These are phyloP conservation scores for Lentinula boryana DNA, from an alignment of 768 basidiomycete species.

Conservation along the genomic window DNA sequence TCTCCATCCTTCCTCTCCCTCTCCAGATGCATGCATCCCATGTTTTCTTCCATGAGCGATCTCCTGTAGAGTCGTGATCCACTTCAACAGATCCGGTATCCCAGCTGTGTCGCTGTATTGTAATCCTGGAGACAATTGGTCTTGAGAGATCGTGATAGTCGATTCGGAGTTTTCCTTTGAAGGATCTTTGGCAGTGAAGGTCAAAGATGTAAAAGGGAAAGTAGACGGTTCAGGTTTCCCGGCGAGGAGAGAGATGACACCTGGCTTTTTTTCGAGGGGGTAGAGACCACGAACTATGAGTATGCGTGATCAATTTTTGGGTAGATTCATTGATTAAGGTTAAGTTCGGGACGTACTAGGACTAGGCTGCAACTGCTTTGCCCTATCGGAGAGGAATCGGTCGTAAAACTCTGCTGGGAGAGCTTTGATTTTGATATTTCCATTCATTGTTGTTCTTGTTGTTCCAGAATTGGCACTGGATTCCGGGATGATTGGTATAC, in stretches of 20 bases:
- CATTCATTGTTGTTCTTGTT: neutral
- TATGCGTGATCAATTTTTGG: slow-evolving; percentile 2
- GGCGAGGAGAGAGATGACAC: slow-evolving; percentile 66
- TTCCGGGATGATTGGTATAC: neutral
- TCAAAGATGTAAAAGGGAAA: slow-evolving; percentile 85
- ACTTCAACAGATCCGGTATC: slow-evolving; percentile 53
- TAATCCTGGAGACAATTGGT: slow-evolving; percentile 59
- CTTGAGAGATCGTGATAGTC: slow-evolving; percentile 46
- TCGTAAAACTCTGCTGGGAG: slow-evolving; percentile 53
- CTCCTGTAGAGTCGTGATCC: slow-evolving; percentile 71
- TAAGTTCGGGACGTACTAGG: slow-evolving; percentile 39
- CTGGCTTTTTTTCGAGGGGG: slow-evolving; percentile 52
- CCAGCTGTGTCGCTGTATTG: slow-evolving; percentile 78
- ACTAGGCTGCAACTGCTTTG: slow-evolving; percentile 58
- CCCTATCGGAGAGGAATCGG: slow-evolving; percentile 53
- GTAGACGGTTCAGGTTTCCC: slow-evolving; percentile 90
- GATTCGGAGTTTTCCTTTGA: slow-evolving; percentile 36
- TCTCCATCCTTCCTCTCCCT: slow-evolving; percentile 57
- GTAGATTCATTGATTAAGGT: too few relatives aligned
- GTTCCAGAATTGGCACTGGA: neutral
- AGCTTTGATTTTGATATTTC: slow-evolving; percentile 17
- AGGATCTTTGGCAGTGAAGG: slow-evolving; percentile 53
- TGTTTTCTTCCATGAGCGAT: slow-evolving; percentile 54
- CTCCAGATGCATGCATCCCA: slow-evolving; percentile 15
- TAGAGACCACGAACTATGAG: slow-evolving; percentile 59